A percentile compares a stretch with the other conserved stretches of the same genome.
Conservation (phyloP, 2,329 filamentous ascomycete species). For the Penicillium frequentans region DNA sequence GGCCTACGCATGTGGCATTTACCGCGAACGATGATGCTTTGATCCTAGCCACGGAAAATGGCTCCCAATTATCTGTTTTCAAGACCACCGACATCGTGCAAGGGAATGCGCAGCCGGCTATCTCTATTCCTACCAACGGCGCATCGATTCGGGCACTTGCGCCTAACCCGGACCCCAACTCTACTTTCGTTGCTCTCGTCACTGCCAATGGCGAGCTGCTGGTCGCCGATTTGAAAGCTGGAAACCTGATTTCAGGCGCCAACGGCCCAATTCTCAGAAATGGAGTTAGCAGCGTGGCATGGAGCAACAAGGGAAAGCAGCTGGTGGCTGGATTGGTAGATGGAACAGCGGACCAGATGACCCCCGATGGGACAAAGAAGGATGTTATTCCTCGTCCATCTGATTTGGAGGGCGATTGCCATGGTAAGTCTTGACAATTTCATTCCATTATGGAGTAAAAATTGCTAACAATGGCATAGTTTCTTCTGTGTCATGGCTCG, state of each 20-base stretch:
- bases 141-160: conserved; percentile 70
- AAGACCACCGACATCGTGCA: conserved; percentile 68
- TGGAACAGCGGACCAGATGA: conserved; percentile 80
- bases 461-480: conserved; percentile 46
- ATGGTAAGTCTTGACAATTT: conserved; percentile 55
- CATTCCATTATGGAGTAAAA: neutral
- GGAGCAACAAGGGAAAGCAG: conserved; percentile 93
- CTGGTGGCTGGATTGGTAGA: conserved; percentile 81
- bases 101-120: conserved; percentile 65
- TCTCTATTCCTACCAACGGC: conserved; percentile 76
- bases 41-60: conserved; percentile 76
- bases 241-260: conserved; percentile 56
- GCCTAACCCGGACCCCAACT: conserved; percentile 72
- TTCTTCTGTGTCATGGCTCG: conserved; percentile 81
- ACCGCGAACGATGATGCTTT: conserved; percentile 85
- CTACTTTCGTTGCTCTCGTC: conserved; percentile 75
- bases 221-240: conserved; percentile 76
- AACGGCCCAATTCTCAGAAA: conserved; percentile 68
- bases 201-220: conserved; percentile 77
- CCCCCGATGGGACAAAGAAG: conserved; percentile 74
- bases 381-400: conserved; percentile 77
- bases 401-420: conserved; percentile 60
- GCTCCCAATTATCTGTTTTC: conserved; percentile 81
- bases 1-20: conserved; percentile 86
- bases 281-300: conserved; percentile 79